Percentiles rank a stretch among this genome's conserved stretches.
These are phyloP conservation scores for Pisolithus tinctorius DNA, from an alignment of 768 basidiomycete genomes.

Conservation along the genomic window DNA sequence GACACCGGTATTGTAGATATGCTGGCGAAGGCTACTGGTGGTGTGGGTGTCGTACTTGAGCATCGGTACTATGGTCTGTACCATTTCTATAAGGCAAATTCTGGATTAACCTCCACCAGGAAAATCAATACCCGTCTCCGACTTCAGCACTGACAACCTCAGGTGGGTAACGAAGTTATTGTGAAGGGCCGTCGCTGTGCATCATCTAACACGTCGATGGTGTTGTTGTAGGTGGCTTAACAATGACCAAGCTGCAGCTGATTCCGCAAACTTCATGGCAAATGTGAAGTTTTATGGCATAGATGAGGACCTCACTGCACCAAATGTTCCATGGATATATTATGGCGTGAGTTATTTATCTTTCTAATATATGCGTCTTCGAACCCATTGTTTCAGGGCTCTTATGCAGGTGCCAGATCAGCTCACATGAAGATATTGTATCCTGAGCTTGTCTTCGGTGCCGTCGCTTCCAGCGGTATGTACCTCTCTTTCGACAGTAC, in stretches of 20 bases:
- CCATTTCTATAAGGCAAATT: background rate
- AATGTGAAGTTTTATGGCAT: slow-evolving; percentile 71
- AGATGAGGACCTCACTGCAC: slow-evolving; percentile 62
- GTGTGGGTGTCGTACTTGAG: slow-evolving; percentile 86
- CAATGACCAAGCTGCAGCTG: slow-evolving; percentile 83
- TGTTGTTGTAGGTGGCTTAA: slow-evolving; percentile 62
- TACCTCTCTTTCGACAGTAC: background rate
- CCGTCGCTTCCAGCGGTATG: slow-evolving; percentile 82
- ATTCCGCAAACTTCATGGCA: slow-evolving; percentile 88
- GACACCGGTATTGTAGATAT: slow-evolving; percentile 86
- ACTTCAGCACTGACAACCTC: slow-evolving; percentile 78
- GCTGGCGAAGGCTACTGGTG: slow-evolving; percentile 75
- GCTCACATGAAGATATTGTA: slow-evolving; percentile 88
- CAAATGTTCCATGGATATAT: slow-evolving; percentile 82
- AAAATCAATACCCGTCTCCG: slow-evolving; percentile 63
- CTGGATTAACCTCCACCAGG: slow-evolving; percentile 33
- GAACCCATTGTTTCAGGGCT: slow-evolving; percentile 44
- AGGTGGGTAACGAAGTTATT: slow-evolving; percentile 36
- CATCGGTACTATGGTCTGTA: slow-evolving; percentile 79
- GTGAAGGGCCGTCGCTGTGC: background rate
- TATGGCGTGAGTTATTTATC: slow-evolving; percentile 61
- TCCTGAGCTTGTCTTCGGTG: slow-evolving; percentile 83
- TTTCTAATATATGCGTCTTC: background rate
- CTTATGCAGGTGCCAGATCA: slow-evolving; percentile 89
- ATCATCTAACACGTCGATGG: background rate